These are phyloP conservation scores for Plantago lanceolata DNA, from an alignment of 305 asterid species.

Conservation along the genomic window DNA sequence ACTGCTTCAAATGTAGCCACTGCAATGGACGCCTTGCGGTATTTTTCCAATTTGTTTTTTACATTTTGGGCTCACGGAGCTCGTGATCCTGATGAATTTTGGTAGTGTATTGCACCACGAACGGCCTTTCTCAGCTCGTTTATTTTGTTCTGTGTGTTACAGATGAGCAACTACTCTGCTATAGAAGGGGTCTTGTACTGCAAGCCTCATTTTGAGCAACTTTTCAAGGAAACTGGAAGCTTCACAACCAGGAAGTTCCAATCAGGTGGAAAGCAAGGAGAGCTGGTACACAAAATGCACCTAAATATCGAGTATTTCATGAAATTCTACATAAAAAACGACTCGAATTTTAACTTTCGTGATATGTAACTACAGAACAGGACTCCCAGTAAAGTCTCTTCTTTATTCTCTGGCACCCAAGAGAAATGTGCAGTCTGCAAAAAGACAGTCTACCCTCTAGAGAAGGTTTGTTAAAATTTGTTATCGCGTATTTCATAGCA, in stretches of 20 bases:
- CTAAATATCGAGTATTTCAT: background rate
- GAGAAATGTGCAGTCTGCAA: slow-evolving; percentile 47
- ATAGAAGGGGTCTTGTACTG: slow-evolving; percentile 48
- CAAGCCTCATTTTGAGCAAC: slow-evolving; percentile 57
- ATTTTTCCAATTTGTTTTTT: background rate
- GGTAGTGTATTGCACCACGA: too few species aligned
- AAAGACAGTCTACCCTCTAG: slow-evolving; percentile 48
- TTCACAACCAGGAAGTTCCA: slow-evolving; percentile 28
- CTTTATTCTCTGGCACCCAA: slow-evolving; percentile 53
- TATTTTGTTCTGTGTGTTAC: background rate
- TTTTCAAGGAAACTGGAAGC: slow-evolving; percentile 47
- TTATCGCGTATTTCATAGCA: background rate
- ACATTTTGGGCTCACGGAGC: background rate
- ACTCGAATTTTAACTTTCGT: background rate
- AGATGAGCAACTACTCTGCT: slow-evolving; percentile 53
- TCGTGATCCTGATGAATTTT: too few species aligned
- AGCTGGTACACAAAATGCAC: slow-evolving; percentile 31
- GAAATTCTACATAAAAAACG: background rate
- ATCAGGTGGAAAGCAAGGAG: slow-evolving; percentile 39
- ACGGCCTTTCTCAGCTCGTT: background rate
- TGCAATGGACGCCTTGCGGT: slow-evolving; percentile 47
- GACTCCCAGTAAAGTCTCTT: slow-evolving; percentile 37
- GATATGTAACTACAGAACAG: slow-evolving; percentile 26
- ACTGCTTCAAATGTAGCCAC: slow-evolving; percentile 43
- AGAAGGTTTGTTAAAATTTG: slow-evolving; percentile 29